These are phyloP conservation scores for Nyctanthes arbortristis DNA, from an alignment of 257 asterid genomes.

Conservation along the genomic window DNA sequence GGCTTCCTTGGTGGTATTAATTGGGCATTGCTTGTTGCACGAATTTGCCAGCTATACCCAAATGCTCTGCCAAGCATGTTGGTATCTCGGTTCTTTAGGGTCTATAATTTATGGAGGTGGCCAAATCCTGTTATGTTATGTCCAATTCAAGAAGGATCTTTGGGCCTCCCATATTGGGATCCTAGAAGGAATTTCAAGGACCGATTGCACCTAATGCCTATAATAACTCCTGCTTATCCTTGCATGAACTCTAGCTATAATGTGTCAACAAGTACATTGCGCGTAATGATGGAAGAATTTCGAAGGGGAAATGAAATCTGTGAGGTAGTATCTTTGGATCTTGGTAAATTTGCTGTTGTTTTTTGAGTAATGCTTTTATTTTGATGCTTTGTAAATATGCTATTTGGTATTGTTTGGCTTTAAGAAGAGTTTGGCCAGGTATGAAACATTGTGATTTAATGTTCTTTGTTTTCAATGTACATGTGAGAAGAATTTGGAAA, in stretches of 20 bases:
- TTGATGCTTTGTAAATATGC: neutral
- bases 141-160: conserved; percentile 79
- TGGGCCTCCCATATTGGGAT: conserved; percentile 91
- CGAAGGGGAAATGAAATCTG: conserved; percentile 69
- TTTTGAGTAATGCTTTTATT: neutral
- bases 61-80: conserved; percentile 94
- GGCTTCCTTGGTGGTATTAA: conserved; percentile 99
- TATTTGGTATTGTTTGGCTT: neutral
- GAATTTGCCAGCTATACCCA: conserved; percentile 91
- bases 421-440: neutral
- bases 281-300: conserved; percentile 89
- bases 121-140: conserved; percentile 95
- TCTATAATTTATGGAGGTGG: conserved; percentile 96
- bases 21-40: conserved; percentile 98
- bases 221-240: conserved; percentile 97
- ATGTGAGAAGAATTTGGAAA: neutral
- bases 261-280: conserved; percentile 85
- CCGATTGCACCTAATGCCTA: conserved; percentile 86
- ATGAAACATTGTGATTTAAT: neutral
- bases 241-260: conserved; percentile 99
- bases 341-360: conserved; percentile 1
- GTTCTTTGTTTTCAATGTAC: neutral
- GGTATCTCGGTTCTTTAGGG: conserved; percentile 88
- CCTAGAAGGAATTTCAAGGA: conserved; percentile 89
- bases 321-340: conserved; percentile 53